Conservation (phyloP, 768 basidiomycete genomes). For the Cyathus striatus region DNA sequence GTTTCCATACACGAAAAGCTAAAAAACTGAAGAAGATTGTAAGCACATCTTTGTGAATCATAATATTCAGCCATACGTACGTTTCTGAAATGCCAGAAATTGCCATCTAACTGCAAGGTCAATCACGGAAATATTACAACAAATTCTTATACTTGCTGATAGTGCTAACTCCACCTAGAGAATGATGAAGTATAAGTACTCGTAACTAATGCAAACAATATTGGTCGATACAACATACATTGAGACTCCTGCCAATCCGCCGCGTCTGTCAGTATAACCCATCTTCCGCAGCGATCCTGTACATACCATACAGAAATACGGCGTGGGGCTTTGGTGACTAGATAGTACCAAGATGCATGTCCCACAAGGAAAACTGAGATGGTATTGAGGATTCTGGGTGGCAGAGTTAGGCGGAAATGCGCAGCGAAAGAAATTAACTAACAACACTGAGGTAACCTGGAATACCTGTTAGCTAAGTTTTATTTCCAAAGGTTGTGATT, state of each 20-base stretch:
- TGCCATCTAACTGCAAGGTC: conserved; percentile 17
- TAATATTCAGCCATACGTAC: conserved; percentile 10
- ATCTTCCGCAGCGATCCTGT: not conserved
- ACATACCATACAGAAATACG: conserved; percentile 21
- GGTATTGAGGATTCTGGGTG: conserved; percentile 19
- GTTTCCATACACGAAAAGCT: conserved; percentile 23
- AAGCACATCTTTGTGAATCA: not conserved
- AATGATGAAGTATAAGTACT: no score
- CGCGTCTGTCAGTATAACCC: no score
- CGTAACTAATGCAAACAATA: no score
- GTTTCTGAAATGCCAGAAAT: conserved; percentile 27
- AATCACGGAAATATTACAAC: not conserved
- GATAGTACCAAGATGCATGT: conserved; percentile 28
- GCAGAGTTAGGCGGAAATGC: no score
- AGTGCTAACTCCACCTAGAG: conserved; percentile 18
- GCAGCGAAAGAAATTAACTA: no score
- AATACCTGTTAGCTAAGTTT: no score
- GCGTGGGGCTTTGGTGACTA: conserved; percentile 16
- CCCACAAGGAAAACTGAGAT: conserved; percentile 21
- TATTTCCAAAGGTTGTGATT: no score
- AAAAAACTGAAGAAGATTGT: conserved; percentile 17
- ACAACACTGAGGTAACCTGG: no score
- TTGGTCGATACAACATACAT: no score
- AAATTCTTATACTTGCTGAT: conserved; percentile 12
- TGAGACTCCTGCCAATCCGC: conserved; percentile 31